These are phyloP conservation scores for Eimeria acervulina DNA, from an alignment of 169 alveolate genomes.

Conservation along the genomic window DNA sequence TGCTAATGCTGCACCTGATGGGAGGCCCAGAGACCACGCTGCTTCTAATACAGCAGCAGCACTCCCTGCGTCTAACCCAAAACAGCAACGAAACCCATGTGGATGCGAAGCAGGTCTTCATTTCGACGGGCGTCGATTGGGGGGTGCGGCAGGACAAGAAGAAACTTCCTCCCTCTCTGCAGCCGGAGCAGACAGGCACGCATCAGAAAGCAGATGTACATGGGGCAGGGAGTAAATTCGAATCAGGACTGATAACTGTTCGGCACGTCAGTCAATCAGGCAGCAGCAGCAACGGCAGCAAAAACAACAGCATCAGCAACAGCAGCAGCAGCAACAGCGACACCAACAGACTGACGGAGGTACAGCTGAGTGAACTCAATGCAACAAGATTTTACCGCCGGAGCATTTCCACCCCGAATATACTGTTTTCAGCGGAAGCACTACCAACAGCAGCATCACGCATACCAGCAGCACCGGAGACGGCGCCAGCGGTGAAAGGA, in stretches of 20 bases:
- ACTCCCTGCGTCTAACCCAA: not conserved
- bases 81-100: not conserved
- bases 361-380: not conserved
- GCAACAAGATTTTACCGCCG: not conserved
- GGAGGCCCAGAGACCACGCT: constrained; percentile 67
- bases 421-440: not conserved
- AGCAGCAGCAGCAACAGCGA: not conserved
- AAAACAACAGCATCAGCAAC: constrained; percentile 1
- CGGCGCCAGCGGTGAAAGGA: not conserved
- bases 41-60: constrained; percentile 52
- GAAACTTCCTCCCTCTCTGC: not conserved
- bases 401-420: constrained; percentile 19
- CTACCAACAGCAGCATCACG: constrained; percentile 40
- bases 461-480: not conserved
- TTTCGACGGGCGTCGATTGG: not conserved
- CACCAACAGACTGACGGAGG: not conserved
- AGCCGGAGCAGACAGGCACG: not conserved
- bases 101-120: not conserved
- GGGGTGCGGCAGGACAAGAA: not conserved
- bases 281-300: constrained; percentile 29
- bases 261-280: not conserved
- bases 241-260: not conserved
- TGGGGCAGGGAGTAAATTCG: not conserved
- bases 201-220: not conserved
- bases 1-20: constrained; percentile 72